phyloP scores from a whole-genome alignment of 495 filamentous ascomycete species.

The Penicillium cataractarum region DNA sequence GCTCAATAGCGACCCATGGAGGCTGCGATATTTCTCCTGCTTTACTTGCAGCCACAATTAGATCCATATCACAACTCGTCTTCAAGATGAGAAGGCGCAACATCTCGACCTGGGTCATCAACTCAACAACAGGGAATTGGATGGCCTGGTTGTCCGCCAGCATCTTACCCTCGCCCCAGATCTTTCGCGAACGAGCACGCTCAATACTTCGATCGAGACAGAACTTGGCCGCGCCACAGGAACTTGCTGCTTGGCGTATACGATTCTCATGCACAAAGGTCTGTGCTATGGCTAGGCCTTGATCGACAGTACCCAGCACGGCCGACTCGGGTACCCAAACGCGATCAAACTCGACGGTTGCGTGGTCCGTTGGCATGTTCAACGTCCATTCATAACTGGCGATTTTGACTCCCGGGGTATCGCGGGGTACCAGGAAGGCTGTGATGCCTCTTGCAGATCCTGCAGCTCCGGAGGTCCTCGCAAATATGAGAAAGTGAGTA shows the following conservation, averaged over 20 bases:
- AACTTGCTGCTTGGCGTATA: slow-evolving; percentile 62
- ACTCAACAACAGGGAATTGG: slow-evolving; percentile 62
- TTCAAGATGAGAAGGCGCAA: slow-evolving; percentile 60
- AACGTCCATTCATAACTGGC: slow-evolving; percentile 62
- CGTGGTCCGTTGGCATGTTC: slow-evolving; percentile 67
- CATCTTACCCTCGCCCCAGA: slow-evolving; percentile 54
- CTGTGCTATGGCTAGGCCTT: slow-evolving; percentile 59
- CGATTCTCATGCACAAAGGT: slow-evolving; percentile 67
- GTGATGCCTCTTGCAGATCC: slow-evolving; percentile 57
- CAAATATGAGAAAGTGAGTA: slow-evolving; percentile 62
- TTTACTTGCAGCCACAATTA: slow-evolving; percentile 41
- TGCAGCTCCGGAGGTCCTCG: slow-evolving; percentile 50
- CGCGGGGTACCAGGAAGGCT: slow-evolving; percentile 57
- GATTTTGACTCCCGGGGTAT: slow-evolving; percentile 49
- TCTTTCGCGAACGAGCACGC: slow-evolving; percentile 53
- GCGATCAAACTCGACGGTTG: slow-evolving; percentile 51
- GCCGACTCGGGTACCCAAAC: slow-evolving; percentile 54
- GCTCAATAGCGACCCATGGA: slow-evolving; percentile 53
- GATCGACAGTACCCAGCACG: slow-evolving; percentile 49
- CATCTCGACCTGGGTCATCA: slow-evolving; percentile 63
- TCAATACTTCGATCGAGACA: slow-evolving; percentile 57
- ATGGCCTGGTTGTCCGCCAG: slow-evolving; percentile 62
- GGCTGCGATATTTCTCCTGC: slow-evolving; percentile 12
- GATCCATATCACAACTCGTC: slow-evolving; percentile 62
- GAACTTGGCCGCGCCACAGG: slow-evolving; percentile 58